Percentiles rank a stretch among this genome's conserved stretches.
phyloP scores from a whole-genome alignment of 225 moss, liverwort and hornwort species.

The Rhytidiadelphus loreus region DNA sequence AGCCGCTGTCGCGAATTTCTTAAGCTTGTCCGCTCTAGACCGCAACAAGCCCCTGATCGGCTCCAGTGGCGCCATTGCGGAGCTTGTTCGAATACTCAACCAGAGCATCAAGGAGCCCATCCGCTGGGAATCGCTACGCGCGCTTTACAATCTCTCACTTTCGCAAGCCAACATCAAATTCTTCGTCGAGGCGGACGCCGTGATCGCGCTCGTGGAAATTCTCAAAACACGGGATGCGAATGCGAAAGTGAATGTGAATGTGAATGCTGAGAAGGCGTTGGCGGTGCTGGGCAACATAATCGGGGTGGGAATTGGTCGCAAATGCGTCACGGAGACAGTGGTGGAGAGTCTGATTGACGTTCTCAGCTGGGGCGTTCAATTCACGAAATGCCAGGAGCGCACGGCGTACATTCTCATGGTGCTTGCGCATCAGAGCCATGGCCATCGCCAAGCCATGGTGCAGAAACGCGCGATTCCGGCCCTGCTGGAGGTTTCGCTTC shows the following conservation, averaged over 20 bases:
- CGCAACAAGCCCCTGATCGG: constrained; percentile 40
- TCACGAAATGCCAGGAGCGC: constrained; percentile 32
- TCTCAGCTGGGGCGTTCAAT: background rate
- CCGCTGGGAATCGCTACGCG: constrained; percentile 13
- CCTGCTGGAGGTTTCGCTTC: constrained; percentile 29
- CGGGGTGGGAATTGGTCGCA: constrained; percentile 7
- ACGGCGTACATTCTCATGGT: constrained; percentile 45
- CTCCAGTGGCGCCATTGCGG: constrained; percentile 2
- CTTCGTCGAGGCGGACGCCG: constrained; percentile 14
- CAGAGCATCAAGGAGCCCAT: background rate
- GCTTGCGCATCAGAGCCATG: constrained; percentile 29
- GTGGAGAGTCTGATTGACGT: constrained; percentile 5
- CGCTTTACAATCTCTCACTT: constrained; percentile 44
- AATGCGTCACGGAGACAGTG: background rate
- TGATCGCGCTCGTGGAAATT: background rate
- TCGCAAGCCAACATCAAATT: constrained; percentile 13
- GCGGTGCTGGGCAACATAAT: constrained; percentile 33
- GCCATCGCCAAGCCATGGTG: constrained; percentile 16
- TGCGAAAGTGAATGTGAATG: background rate
- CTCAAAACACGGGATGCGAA: background rate
- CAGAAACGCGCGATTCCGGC: constrained; percentile 22
- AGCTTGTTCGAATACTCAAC: background rate
- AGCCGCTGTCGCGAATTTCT: constrained; percentile 10
- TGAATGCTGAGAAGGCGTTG: constrained; percentile 27
- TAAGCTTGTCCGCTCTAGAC: constrained; percentile 37